Base-by-base conservation (phyloP, 139 green algal genomes). In the Ettlia oleoabundans region DNA sequence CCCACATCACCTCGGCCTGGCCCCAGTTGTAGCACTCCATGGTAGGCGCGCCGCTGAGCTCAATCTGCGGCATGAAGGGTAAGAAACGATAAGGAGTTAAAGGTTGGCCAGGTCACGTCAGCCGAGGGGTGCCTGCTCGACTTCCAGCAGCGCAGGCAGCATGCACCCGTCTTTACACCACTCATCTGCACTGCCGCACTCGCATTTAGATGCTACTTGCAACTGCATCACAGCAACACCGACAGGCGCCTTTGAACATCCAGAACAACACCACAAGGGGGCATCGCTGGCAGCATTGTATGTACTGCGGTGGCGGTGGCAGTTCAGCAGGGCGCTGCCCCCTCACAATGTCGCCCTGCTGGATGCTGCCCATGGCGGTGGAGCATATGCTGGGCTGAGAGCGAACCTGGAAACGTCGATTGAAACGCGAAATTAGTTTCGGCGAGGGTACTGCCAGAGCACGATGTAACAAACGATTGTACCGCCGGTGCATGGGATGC, bases 381-480 rank as follows among this genome's bases (percentile, higher is more conserved):
- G 63, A 38, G 63, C 63, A 69, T n/a, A 69, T 41, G n/a, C n/a
- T 42, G 63, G 63, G n/a, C 63, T 69, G n/a, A 30, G 63, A 38
- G 63, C 63, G n/a, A 4, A 69, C 24, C 63, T 69, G 55, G 5
- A n/a, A n/a, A 28, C 18, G 18, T 28, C 18, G 21, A 65, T 28
- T 65, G 55, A 22, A 28, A 65, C 18, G 55, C 55, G 55, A 22
- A 65, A 65, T 15, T 32, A 15, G n/a, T n/a, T n/a, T n/a, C 47
- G 47, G 47, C 47, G 47, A 10, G 47, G 47, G 10, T 10, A 58
- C 13, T 15, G 47, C 13, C 47, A 15, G 47, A 58, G 10, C 15
- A 15, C 13, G 10, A 58, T 58, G 15, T 15, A 58, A 58, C 47
- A 15, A 58, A n/a, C n/a, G n/a, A n/a, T n/a, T n/a, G n/a, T n/a